These are phyloP conservation scores for Pseudofabraea citricarpa DNA, from an alignment of 2,329 filamentous ascomycete species.

Conservation along the genomic window DNA sequence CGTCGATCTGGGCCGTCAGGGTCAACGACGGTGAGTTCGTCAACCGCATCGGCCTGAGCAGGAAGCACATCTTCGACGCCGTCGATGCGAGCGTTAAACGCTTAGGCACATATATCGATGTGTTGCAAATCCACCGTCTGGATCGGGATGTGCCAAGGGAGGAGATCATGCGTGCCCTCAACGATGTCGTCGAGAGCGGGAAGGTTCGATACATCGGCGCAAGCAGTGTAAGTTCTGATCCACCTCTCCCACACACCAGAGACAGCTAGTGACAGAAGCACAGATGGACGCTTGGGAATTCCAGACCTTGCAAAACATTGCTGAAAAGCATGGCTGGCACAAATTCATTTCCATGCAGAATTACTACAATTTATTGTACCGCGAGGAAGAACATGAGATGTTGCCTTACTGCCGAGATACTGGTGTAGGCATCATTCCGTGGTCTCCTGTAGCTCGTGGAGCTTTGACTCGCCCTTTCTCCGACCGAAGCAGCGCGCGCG, in stretches of 20 bases:
- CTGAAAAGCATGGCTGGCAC: constrained; percentile 52
- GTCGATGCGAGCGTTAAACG: constrained; percentile 52
- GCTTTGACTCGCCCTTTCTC: constrained; percentile 21
- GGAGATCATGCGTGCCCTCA: constrained; percentile 57
- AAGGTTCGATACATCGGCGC: constrained; percentile 49
- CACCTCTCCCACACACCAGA: not conserved
- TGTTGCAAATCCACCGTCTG: constrained; percentile 57
- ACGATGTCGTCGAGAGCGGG: constrained; percentile 54
- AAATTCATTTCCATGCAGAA: constrained; percentile 59
- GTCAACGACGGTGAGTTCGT: constrained; percentile 38
- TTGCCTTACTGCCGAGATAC: constrained; percentile 26
- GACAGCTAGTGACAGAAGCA: constrained; percentile 24
- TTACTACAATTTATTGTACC: constrained; percentile 51
- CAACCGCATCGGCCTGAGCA: constrained; percentile 47
- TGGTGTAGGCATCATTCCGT: constrained; percentile 32
- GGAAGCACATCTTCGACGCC: constrained; percentile 61
- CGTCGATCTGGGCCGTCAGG: not conserved
- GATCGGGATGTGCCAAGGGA: constrained; percentile 47
- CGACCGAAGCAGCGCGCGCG: constrained; percentile 7
- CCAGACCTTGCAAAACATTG: constrained; percentile 48
- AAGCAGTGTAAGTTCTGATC: constrained; percentile 33
- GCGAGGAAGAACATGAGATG: constrained; percentile 49
- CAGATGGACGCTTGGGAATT: constrained; percentile 50
- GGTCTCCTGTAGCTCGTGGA: constrained; percentile 31
- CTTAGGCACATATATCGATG: constrained; percentile 45